Evolutionary conservation across 306 rosid species (phyloP).

Genomic region (Ormosia emarginata): DNA sequence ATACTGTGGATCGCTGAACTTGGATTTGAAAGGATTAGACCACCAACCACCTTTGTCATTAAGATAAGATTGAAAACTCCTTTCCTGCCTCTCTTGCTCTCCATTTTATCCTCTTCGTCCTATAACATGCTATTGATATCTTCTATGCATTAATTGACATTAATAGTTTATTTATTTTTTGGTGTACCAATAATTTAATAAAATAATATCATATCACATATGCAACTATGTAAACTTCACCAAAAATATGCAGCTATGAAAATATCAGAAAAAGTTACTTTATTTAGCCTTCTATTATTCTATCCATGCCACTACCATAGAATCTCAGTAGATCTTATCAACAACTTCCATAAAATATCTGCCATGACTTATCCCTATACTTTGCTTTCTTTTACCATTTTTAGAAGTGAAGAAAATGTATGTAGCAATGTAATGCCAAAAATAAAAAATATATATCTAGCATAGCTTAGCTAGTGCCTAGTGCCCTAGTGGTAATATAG

Average conservation of each 20-base stretch:
- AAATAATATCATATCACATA: not conserved
- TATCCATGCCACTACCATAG: not conserved
- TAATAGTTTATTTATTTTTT: not conserved
- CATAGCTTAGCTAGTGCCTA: not conserved
- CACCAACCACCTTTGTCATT: conserved; percentile 1
- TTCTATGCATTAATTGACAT: not conserved
- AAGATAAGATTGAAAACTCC: not conserved
- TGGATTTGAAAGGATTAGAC: not conserved
- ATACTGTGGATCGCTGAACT: not conserved
- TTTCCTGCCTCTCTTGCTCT: not conserved
- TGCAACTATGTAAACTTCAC: not conserved
- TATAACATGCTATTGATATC: not conserved
- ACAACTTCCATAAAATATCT: not conserved
- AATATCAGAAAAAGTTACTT: not conserved
- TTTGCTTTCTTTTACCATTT: not conserved
- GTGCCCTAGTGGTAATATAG: too few species aligned
- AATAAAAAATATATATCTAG: not conserved
- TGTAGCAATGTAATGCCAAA: not conserved
- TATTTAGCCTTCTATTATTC: not conserved
- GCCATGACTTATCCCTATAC: not conserved
- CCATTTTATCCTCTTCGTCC: not conserved
- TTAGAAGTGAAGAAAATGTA: not conserved
- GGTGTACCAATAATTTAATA: not conserved
- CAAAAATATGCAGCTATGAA: not conserved
- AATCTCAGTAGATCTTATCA: not conserved